phyloP scores from a whole-genome alignment of 768 basidiomycete genomes.

The Trametes gibbosa region DNA sequence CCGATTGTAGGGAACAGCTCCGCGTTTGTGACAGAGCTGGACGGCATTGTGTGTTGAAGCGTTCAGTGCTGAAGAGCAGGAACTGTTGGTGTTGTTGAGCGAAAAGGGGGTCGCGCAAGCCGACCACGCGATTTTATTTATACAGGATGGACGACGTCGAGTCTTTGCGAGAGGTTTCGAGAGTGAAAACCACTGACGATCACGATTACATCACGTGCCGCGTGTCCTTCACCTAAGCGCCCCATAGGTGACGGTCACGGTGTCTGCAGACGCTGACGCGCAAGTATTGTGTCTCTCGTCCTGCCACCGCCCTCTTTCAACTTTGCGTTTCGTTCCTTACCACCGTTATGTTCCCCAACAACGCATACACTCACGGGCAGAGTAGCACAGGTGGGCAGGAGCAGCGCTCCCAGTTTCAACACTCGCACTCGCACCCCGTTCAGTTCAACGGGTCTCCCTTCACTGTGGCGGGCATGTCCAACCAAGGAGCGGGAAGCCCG shows the following conservation, averaged over 20 bases:
- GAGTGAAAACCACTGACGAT: conserved; percentile 9
- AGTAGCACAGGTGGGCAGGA: conserved; percentile 19
- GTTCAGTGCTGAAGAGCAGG: not conserved
- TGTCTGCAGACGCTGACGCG: not conserved
- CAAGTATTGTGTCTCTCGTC: not conserved
- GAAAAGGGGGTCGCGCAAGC: not conserved
- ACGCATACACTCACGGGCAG: conserved; percentile 20
- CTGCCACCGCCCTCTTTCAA: not conserved
- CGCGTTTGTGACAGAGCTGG: not conserved
- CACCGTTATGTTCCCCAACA: conserved; percentile 24
- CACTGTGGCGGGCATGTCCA: conserved; percentile 60
- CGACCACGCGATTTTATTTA: not conserved
- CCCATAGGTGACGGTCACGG: not conserved
- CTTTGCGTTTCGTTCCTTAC: not conserved
- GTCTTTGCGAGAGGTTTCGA: conserved; percentile 16
- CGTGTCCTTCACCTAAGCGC: too few relatives aligned
- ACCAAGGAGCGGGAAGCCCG: conserved; percentile 48
- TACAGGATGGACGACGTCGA: not conserved
- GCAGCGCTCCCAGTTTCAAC: conserved; percentile 20
- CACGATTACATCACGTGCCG: conserved; percentile 17
- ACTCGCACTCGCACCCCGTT: conserved; percentile 28
- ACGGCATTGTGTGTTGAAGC: conserved; percentile 12
- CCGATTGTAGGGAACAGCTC: conserved; percentile 32
- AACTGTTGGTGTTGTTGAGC: not conserved
- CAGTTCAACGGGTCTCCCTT: conserved; percentile 37